Conservation (phyloP, 495 filamentous ascomycete species). For the Amorphotheca resinae region DNA sequence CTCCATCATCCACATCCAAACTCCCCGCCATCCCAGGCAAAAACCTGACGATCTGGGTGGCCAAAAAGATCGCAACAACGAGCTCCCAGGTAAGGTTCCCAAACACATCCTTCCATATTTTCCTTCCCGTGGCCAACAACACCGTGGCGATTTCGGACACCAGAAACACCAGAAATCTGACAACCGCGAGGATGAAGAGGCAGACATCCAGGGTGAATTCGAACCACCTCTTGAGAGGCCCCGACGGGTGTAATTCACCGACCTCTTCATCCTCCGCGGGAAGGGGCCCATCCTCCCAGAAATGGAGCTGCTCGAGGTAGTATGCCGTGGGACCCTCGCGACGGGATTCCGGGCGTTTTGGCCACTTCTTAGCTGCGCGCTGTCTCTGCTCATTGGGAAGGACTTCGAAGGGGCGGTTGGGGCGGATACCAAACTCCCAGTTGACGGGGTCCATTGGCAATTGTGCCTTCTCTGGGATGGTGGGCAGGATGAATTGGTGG, state of each 20-base stretch:
- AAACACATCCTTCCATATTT: not conserved
- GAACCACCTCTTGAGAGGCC: not conserved
- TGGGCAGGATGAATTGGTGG: not conserved
- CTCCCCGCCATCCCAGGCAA: conserved; percentile 1
- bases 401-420: conserved; percentile 5
- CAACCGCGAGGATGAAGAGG: not conserved
- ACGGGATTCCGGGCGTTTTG: not conserved
- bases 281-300: not conserved
- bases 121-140: not conserved
- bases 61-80: not conserved
- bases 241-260: not conserved
- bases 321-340: conserved; percentile 2
- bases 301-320: conserved; percentile 4
- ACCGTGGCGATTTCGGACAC: not conserved
- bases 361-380: not conserved
- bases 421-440: conserved; percentile 1
- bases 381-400: not conserved
- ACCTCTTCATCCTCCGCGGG: not conserved
- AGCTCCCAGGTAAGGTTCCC: not conserved
- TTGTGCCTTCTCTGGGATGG: not conserved
- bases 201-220: not conserved
- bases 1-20: not conserved
- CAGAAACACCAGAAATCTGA: not conserved
- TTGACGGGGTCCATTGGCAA: conserved; percentile 2
- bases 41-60: conserved; percentile 4